Conservation (phyloP, 768 basidiomycete genomes). For the Daedaleopsis nitida region DNA sequence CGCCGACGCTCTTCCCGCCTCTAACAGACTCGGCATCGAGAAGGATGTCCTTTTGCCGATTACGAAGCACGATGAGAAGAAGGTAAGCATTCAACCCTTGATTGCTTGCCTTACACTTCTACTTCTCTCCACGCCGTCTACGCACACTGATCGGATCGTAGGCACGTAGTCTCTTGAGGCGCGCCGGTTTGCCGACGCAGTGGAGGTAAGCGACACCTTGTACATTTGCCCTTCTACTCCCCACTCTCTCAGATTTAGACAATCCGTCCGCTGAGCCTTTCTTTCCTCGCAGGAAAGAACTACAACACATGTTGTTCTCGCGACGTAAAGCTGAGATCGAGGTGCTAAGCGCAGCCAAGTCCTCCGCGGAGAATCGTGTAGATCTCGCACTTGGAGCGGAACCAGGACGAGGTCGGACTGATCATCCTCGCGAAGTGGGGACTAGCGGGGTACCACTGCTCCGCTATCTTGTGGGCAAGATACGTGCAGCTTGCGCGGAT, state of each 20-base stretch:
- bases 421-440: neutral
- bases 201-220: constrained; percentile 60
- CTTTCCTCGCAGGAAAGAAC: constrained; percentile 61
- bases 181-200: constrained; percentile 49
- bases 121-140: neutral
- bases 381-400: neutral
- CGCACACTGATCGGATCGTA: constrained; percentile 28
- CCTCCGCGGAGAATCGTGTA: constrained; percentile 1
- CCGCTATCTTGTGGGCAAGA: constrained; percentile 29
- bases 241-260: neutral
- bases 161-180: constrained; percentile 66
- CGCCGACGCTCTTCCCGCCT: neutral
- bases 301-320: constrained; percentile 74
- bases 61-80: constrained; percentile 70
- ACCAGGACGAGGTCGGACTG: neutral
- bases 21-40: constrained; percentile 57
- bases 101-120: neutral
- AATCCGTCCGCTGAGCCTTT: neutral
- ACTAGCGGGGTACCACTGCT: constrained; percentile 20
- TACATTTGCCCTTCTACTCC: constrained; percentile 3
- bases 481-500: constrained; percentile 17
- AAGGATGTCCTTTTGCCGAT: constrained; percentile 68
- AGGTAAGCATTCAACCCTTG: constrained; percentile 44
- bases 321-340: constrained; percentile 96
- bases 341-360: constrained; percentile 42